Evolutionary conservation across 768 basidiomycete species (phyloP), one percentile per base, ranked within the genome.

Genomic region (Harrya chromipes): DNA sequence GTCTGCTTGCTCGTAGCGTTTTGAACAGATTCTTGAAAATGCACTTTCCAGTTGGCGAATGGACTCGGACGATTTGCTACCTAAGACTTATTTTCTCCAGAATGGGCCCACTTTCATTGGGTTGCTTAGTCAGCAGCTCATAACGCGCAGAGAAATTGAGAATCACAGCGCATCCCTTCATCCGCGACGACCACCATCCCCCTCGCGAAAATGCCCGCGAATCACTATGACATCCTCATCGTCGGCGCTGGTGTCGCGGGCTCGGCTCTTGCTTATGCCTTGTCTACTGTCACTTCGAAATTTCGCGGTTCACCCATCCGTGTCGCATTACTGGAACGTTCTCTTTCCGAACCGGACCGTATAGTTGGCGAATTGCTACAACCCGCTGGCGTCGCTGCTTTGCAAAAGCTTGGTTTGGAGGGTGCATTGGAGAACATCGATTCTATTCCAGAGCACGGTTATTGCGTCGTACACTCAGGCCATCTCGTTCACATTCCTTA

Each of bases 361-460:
- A 98, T 99, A 57, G 97, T 98, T 29, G 97, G 97, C 21, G 97
- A 99, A 67, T 82, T 98, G 1, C 74, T 99, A 20, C 97, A 99
- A 62, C 97, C 97, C 2, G 94, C 87, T 1, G 97, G 97, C 1
- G 83, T 93, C 20, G 73, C 74, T 12, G 83, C 92, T 1, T 72
- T 99, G 39, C 71, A 80, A 49, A 70, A 79, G 33, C 80, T 99
- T n/a, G 94, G 92, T 0, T 66, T 99, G 57, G 81, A 80, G 41
- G 71, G 71, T 7, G 84, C 83, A 46, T 68, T 97, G 39, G 88
- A 97, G 21, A 84, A 79, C n/a, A 94, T 98, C 49, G 94, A 91
- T 66, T 85, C 94, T 0, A 76, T 93, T 26, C 81, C 82, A 0
- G 86, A 82, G 13, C 73, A 85, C 46, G 95, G 97, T 4, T 98